Evolutionary conservation across 257 asterid species (phyloP).

Genomic region (Nicotiana otophora): DNA sequence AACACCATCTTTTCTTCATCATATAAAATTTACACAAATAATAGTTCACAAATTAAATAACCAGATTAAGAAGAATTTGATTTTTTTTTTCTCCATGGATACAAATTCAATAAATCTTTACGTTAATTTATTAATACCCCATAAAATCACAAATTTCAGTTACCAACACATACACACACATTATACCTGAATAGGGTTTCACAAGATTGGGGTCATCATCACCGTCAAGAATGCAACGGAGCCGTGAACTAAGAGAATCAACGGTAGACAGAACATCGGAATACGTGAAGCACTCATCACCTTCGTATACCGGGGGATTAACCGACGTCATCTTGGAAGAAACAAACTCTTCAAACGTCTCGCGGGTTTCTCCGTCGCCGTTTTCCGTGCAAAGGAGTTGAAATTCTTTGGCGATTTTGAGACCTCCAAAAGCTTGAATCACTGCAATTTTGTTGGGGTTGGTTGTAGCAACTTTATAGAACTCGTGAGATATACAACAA

Average conservation of each 20-base stretch:
- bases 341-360: constrained; percentile 12
- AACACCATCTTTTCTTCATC: not conserved
- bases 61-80: not conserved
- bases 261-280: constrained; percentile 63
- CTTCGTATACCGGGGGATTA: constrained; percentile 45
- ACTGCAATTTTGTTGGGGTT: constrained; percentile 58
- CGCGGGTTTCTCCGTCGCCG: constrained; percentile 6
- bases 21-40: not conserved
- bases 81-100: not conserved
- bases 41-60: not conserved
- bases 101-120: not conserved
- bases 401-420: constrained; percentile 33
- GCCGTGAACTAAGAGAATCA: constrained; percentile 51
- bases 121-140: not conserved
- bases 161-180: not conserved
- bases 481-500: constrained; percentile 79
- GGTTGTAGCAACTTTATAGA: constrained; percentile 46
- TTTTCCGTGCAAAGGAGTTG: constrained; percentile 1
- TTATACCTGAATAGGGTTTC: constrained; percentile 40
- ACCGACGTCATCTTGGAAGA: constrained; percentile 20
- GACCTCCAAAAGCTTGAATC: constrained; percentile 62
- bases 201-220: constrained; percentile 39
- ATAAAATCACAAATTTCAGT: not conserved
- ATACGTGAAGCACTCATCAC: constrained; percentile 75
- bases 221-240: constrained; percentile 52